Evolutionary conservation across 2,329 filamentous ascomycete genomes (phyloP).

Genomic region (Colletotrichum navitas): DNA sequence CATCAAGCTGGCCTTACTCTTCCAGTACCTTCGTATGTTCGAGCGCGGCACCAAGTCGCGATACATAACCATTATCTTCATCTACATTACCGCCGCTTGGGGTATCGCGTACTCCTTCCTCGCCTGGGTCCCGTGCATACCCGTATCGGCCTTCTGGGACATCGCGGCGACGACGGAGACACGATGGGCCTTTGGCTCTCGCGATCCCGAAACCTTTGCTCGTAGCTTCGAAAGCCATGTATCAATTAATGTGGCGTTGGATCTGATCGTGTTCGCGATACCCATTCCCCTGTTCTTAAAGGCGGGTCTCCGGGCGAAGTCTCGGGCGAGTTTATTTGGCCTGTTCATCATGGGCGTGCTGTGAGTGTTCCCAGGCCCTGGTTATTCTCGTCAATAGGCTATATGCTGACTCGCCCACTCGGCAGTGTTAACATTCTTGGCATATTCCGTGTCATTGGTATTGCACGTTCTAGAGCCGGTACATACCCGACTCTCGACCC

Average conservation of each 20-base stretch:
- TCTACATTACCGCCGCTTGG: constrained; percentile 49
- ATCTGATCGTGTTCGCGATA: constrained; percentile 50
- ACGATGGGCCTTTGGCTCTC: constrained; percentile 50
- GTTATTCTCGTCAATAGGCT: neutral
- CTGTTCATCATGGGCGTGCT: constrained; percentile 50
- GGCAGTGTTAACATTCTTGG: constrained; percentile 31
- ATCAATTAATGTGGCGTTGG: constrained; percentile 49
- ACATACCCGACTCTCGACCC: constrained; percentile 53
- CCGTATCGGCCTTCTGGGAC: constrained; percentile 50
- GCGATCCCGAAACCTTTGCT: constrained; percentile 44
- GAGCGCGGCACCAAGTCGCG: constrained; percentile 34
- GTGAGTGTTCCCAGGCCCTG: constrained; percentile 45
- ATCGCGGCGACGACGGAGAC: constrained; percentile 25
- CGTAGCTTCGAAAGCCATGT: constrained; percentile 49
- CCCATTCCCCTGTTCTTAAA: constrained; percentile 49
- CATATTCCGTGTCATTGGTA: constrained; percentile 50
- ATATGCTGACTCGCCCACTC: constrained; percentile 32
- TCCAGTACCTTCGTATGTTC: constrained; percentile 44
- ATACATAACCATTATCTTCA: constrained; percentile 43
- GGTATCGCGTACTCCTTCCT: constrained; percentile 49
- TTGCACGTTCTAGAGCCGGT: constrained; percentile 48
- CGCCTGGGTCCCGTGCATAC: constrained; percentile 51
- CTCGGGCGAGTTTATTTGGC: constrained; percentile 48
- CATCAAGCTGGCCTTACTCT: constrained; percentile 44
- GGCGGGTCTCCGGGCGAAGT: constrained; percentile 46